Evolutionary conservation across 2,329 filamentous ascomycete species (phyloP), one percentile per base, ranked within the genome.

Genomic region (Microdochium nivale): DNA sequence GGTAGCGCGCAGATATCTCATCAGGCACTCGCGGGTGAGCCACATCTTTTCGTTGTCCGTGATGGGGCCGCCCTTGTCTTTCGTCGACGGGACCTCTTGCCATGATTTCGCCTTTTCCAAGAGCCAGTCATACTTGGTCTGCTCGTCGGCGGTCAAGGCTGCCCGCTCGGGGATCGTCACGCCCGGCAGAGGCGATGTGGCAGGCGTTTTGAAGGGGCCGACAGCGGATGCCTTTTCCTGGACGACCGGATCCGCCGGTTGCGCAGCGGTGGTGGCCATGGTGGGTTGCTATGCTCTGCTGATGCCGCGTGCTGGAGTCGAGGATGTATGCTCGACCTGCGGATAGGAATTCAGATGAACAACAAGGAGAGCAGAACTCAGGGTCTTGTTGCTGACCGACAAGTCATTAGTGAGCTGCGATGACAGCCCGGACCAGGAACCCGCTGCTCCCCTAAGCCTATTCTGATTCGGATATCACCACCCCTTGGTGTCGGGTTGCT

Each of bases 1-100:
- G 35, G 90, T 91, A 21, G 94, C 94, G 54, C 92, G 87, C 27
- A 99, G 83, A 67, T 96, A 99, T 59, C 94, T 87, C 40, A 96
- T 78, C 16, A 99, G 78, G 65, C 92, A 97, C 67, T 99, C 94
- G 58, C 84, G 83, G 13, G 91, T 96, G 59, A 99, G 79, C 84
- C 90, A 99, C 72, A 94, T 83, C 63, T 83, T 86, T 71, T 99
- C 94, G 49, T 76, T 72, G 53, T 95, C 90, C 49, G 82, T 84
- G 53, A 97, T 71, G 2, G 88, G 83, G 2, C 81, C 80, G 9
- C 67, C 77, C 55, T 77, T 76, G 55, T 69, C 85, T 51, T 80
- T 79, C 7, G 77, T 75, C 16, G 61, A 60, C 13, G 80, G 80
- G 25, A 95, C 71, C 10, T 83, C 81, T 13, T 79, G 81, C 87